These are phyloP conservation scores for Phytophthora sojae DNA, from an alignment of 352 stramenopile species.

Conservation along the genomic window DNA sequence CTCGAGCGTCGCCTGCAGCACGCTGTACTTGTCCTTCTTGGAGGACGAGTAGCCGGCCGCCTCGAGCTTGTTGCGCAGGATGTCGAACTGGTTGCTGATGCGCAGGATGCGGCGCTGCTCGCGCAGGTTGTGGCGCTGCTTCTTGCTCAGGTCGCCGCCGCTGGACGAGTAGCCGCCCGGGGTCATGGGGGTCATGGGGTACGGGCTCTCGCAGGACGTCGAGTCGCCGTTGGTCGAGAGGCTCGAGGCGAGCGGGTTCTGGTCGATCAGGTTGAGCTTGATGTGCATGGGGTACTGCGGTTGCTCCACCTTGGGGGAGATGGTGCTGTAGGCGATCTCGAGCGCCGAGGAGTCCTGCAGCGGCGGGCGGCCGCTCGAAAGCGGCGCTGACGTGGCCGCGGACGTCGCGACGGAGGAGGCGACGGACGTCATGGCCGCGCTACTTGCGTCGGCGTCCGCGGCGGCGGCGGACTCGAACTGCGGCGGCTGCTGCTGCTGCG, in stretches of 20 bases:
- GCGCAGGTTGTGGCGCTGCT: constrained; percentile 85
- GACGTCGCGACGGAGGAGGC: constrained; percentile 3
- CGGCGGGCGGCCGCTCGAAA: constrained; percentile 28
- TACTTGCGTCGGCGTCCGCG: not conserved
- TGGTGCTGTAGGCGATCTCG: constrained; percentile 85
- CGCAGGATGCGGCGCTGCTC: constrained; percentile 84
- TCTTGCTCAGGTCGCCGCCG: constrained; percentile 76
- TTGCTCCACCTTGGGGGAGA: constrained; percentile 78
- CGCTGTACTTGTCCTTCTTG: constrained; percentile 90
- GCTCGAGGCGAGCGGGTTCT: constrained; percentile 61
- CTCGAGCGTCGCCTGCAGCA: constrained; percentile 84
- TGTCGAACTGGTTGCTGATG: constrained; percentile 89
- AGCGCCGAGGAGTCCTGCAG: constrained; percentile 48
- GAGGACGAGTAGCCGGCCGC: constrained; percentile 70
- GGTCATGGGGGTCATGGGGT: constrained; percentile 64
- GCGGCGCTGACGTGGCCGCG: constrained; percentile 9
- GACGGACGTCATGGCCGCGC: constrained; percentile 9
- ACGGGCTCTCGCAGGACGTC: constrained; percentile 78
- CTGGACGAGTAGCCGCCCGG: constrained; percentile 56
- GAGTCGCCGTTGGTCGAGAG: constrained; percentile 59
- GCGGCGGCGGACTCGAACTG: constrained; percentile 18
- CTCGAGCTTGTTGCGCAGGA: constrained; percentile 80
- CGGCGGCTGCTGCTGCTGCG: constrained; percentile 8
- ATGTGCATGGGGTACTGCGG: constrained; percentile 74
- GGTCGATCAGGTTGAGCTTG: constrained; percentile 86